Evolutionary conservation across 192 early-diverging fungal genomes (phyloP), one percentile per base, ranked within the genome.

Genomic region (Umbelopsis ramanniana): DNA sequence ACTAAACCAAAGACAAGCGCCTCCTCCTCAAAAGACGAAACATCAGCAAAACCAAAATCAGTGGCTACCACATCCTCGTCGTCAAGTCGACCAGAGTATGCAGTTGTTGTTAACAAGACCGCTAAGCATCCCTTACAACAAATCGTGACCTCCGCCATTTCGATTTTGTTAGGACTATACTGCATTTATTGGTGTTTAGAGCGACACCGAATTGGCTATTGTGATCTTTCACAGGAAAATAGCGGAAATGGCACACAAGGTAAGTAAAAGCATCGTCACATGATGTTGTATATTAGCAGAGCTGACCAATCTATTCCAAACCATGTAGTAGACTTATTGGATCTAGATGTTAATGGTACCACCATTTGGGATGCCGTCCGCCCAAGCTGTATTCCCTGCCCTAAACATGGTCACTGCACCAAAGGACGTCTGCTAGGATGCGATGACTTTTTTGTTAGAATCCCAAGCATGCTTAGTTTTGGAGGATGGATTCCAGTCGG

Each of bases 301-400:
- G 19, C 11, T n/a, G 26, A 33, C 29, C 17, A 19, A 63, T 14
- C 5, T 33, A 8, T n/a, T 57, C 9, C 26, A 15, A 57, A 10
- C 10, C 10, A n/a, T 50, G 1, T n/a, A 63, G 57, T 63, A 29
- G 57, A 63, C 14, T 11, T 35, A 0, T 12, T 63, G 15, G 33
- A 63, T 37, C 17, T 63, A 26, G 57, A 63, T 15, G 12, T 17
- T 6, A 29, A 63, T 63, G 57, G 19, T 63, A n/a, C 66, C 29
- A 47, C 37, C 29, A 48, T 48, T 60, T 29, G 55, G 24, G 66
- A 67, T 15, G 55, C 52, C 52, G 23, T 80, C 22, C 76, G 76
- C 33, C 80, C 80, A 29, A 76, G 52, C 9, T 82, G 80, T 53
- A 82, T 82, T 21, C 69, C 80, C 29, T 82, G 80, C n/a, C 80